A percentile compares a stretch with the other conserved stretches of the same genome.
These are phyloP conservation scores for Exobasidium cylindrosporum DNA, from an alignment of 1,284 basidiomycete genomes.

Conservation along the genomic window DNA sequence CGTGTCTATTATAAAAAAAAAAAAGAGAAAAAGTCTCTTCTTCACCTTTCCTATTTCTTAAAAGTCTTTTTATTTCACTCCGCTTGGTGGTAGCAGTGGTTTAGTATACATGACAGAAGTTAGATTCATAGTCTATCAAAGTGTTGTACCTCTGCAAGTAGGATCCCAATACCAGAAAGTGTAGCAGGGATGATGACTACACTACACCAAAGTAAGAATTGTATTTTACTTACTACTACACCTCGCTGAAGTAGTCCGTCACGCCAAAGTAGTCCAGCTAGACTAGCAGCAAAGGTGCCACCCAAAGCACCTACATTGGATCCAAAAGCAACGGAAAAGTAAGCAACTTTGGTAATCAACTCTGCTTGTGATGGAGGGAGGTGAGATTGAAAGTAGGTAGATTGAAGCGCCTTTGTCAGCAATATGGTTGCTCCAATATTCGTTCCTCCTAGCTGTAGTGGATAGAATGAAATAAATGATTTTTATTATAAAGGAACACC, in stretches of 20 bases:
- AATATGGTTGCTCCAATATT: constrained; percentile 96
- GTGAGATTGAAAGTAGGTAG: constrained; percentile 31
- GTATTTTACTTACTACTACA: constrained; percentile 65
- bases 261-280: constrained; percentile 86
- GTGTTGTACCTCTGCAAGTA: constrained; percentile 47
- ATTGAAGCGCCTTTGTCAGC: constrained; percentile 65
- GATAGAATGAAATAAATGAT: too few species aligned
- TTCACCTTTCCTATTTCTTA: too few species aligned
- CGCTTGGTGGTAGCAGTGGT: background rate
- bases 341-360: constrained; percentile 53
- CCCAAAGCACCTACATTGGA: constrained; percentile 90
- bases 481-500: constrained; percentile 6
- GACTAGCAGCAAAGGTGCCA: constrained; percentile 82
- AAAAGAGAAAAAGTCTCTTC: too few species aligned
- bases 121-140: constrained; percentile 17
- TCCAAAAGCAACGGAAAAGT: constrained; percentile 70
- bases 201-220: constrained; percentile 74
- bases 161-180: constrained; percentile 47
- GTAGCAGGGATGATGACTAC: constrained; percentile 55
- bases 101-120: background rate
- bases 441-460: constrained; percentile 70
- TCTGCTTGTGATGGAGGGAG: constrained; percentile 14
- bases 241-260: constrained; percentile 75
- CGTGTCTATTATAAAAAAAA: background rate
- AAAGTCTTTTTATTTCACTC: background rate